A percentile compares a stretch with the other conserved stretches of the same genome.
phyloP scores from a whole-genome alignment of 2,329 filamentous ascomycete species.

The Talaromyces atroroseus region DNA sequence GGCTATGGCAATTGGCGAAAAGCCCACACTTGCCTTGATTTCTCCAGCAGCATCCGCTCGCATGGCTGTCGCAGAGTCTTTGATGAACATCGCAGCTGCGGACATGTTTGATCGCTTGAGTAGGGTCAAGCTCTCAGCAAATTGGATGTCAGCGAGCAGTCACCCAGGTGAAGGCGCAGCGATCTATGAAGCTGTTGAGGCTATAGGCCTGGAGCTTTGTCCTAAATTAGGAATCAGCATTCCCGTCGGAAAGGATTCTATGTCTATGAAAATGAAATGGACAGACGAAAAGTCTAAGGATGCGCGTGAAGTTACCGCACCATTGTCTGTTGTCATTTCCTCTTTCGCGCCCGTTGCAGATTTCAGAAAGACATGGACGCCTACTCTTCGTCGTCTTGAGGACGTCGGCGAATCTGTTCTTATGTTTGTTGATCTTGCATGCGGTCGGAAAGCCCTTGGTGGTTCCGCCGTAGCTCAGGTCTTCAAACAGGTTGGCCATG shows the following conservation, averaged over 20 bases:
- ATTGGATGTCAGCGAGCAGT: slow-evolving; percentile 98
- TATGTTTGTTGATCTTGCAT: slow-evolving; percentile 84
- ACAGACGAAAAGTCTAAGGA: slow-evolving; percentile 62
- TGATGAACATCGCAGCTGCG: slow-evolving; percentile 87
- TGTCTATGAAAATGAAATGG: slow-evolving; percentile 99
- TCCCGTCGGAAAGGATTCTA: slow-evolving; percentile 95
- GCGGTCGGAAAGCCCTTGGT: slow-evolving; percentile 74
- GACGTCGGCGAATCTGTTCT: slow-evolving; percentile 85
- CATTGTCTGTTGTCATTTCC: slow-evolving; percentile 84
- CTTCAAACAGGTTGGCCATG: slow-evolving; percentile 77
- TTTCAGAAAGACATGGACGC: slow-evolving; percentile 86
- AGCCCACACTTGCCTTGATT: slow-evolving; percentile 81
- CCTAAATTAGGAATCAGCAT: slow-evolving; percentile 86
- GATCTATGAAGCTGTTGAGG: slow-evolving; percentile 87
- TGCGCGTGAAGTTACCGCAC: slow-evolving; percentile 81
- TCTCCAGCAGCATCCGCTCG: slow-evolving; percentile 83
- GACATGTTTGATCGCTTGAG: slow-evolving; percentile 66
- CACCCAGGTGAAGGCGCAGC: slow-evolving; percentile 89
- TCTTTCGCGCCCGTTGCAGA: slow-evolving; percentile 82
- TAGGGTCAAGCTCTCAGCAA: slow-evolving; percentile 83
- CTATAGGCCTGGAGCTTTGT: slow-evolving; percentile 88
- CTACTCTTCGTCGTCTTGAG: slow-evolving; percentile 72
- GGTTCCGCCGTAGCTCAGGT: slow-evolving; percentile 89
- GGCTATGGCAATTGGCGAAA: slow-evolving; percentile 97
- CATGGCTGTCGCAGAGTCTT: slow-evolving; percentile 91